These are phyloP conservation scores for Xylariaceae sp. DNA, from an alignment of 2,329 filamentous ascomycete genomes.

Conservation along the genomic window DNA sequence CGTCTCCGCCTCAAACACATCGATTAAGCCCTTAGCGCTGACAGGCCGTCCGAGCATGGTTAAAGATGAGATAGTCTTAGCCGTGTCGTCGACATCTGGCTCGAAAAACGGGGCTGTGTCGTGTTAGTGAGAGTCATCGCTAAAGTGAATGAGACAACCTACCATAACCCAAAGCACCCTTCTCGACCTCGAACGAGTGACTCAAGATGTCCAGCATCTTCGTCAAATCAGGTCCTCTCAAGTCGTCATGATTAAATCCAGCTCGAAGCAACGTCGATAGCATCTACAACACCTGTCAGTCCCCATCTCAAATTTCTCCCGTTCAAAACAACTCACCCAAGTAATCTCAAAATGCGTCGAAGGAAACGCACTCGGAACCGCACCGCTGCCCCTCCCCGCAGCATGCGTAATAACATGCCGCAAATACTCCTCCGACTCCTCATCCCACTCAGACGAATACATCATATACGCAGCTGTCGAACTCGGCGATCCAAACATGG, in stretches of 20 bases:
- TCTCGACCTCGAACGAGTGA: conserved; percentile 17
- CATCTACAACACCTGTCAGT: conserved; percentile 11
- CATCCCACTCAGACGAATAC: conserved; percentile 22
- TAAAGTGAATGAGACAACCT: not conserved
- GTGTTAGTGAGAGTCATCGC: conserved; percentile 3
- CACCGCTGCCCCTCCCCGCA: conserved; percentile 17
- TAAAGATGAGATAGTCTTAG: conserved; percentile 19
- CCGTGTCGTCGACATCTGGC: conserved; percentile 21
- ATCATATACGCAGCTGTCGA: conserved; percentile 34
- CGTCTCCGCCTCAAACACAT: conserved; percentile 26
- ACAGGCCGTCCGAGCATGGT: conserved; percentile 21
- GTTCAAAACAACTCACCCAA: conserved; percentile 12
- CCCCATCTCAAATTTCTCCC: not conserved
- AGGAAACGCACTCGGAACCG: conserved; percentile 23
- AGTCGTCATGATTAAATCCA: conserved; percentile 14
- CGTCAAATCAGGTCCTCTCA: conserved; percentile 14
- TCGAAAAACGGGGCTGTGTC: conserved; percentile 19
- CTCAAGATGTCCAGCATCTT: conserved; percentile 20
- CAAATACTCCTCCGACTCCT: conserved; percentile 22
- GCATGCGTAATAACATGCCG: conserved; percentile 17
- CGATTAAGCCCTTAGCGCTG: conserved; percentile 21
- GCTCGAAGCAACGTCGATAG: conserved; percentile 18
- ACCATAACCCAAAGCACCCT: conserved; percentile 25
- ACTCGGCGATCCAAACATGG: conserved; percentile 37
- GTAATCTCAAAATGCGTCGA: conserved; percentile 22